Conservation (phyloP, 2,329 filamentous ascomycete genomes). For the Claviceps fusiformis region DNA sequence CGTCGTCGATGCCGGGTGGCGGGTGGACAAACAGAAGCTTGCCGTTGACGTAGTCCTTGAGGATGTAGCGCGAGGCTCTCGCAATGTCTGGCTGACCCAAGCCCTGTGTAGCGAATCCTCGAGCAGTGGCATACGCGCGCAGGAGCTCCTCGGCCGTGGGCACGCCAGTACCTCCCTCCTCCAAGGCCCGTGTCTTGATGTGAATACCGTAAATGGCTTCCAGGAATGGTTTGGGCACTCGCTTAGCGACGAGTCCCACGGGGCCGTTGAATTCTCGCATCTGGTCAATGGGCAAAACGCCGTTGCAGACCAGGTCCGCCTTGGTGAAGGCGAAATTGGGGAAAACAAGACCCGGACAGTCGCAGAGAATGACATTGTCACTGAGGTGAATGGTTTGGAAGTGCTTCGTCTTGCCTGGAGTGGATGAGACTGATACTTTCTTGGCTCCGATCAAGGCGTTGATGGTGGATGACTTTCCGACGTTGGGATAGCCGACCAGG, state of each 20-base stretch:
- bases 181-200: slow-evolving; percentile 64
- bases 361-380: slow-evolving; percentile 79
- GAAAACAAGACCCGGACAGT: slow-evolving; percentile 97
- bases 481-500: slow-evolving; percentile 94
- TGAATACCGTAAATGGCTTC: slow-evolving; percentile 91
- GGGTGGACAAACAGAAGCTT: slow-evolving; percentile 89
- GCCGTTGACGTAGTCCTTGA: slow-evolving; percentile 96
- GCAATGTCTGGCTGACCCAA: slow-evolving; percentile 88
- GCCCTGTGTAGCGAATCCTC: slow-evolving; percentile 83
- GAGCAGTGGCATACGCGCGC: slow-evolving; percentile 70
- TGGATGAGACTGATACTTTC: slow-evolving; percentile 95
- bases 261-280: slow-evolving; percentile 86
- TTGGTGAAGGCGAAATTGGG: slow-evolving; percentile 96
- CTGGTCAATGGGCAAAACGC: slow-evolving; percentile 91
- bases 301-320: slow-evolving; percentile 89
- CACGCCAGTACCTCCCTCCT: slow-evolving; percentile 83
- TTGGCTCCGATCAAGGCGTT: slow-evolving; percentile 97
- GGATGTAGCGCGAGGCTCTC: slow-evolving; percentile 71
- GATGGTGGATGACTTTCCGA: slow-evolving; percentile 98
- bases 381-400: slow-evolving; percentile 97
- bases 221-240: slow-evolving; percentile 77
- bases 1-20: slow-evolving; percentile 61
- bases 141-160: slow-evolving; percentile 80
- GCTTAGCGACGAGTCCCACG: slow-evolving; percentile 63
- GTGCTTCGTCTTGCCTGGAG: slow-evolving; percentile 96